A percentile compares a stretch with the other conserved stretches of the same genome.
Evolutionary conservation across 2,329 filamentous ascomycete species (phyloP).

Genomic region (Trichoderma lentiforme): DNA sequence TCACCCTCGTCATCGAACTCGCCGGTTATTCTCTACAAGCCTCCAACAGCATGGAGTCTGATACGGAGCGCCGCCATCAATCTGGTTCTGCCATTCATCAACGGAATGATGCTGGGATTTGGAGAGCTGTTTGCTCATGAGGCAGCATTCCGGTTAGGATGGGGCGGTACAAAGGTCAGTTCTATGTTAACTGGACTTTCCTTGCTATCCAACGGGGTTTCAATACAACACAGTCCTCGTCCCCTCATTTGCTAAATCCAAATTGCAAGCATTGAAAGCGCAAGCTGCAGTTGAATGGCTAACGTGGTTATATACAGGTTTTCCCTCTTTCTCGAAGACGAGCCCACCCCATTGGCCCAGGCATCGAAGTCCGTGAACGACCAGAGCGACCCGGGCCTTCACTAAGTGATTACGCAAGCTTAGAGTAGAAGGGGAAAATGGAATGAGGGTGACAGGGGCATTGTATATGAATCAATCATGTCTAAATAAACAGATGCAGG

Average conservation of each 20-base stretch:
- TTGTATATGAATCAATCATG: constrained; percentile 10
- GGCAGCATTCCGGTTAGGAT: constrained; percentile 86
- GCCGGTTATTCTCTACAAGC: constrained; percentile 80
- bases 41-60: constrained; percentile 82
- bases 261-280: background rate
- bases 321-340: constrained; percentile 60
- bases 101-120: constrained; percentile 97
- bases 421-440: constrained; percentile 51
- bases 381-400: constrained; percentile 55
- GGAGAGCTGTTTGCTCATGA: constrained; percentile 97
- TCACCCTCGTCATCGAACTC: constrained; percentile 62
- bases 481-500: constrained; percentile 5
- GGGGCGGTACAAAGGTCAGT: constrained; percentile 84
- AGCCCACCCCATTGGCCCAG: constrained; percentile 69
- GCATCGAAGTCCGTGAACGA: constrained; percentile 74
- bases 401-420: constrained; percentile 62
- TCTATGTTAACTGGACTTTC: background rate
- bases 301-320: constrained; percentile 38
- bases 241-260: background rate
- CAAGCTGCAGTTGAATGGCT: background rate
- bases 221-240: constrained; percentile 3
- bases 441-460: background rate
- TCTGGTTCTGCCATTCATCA: constrained; percentile 89
- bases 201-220: background rate
- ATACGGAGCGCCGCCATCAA: constrained; percentile 91